Evolutionary conservation across 208 protist species (phyloP).

Genomic region (Leishmania mexicana): DNA sequence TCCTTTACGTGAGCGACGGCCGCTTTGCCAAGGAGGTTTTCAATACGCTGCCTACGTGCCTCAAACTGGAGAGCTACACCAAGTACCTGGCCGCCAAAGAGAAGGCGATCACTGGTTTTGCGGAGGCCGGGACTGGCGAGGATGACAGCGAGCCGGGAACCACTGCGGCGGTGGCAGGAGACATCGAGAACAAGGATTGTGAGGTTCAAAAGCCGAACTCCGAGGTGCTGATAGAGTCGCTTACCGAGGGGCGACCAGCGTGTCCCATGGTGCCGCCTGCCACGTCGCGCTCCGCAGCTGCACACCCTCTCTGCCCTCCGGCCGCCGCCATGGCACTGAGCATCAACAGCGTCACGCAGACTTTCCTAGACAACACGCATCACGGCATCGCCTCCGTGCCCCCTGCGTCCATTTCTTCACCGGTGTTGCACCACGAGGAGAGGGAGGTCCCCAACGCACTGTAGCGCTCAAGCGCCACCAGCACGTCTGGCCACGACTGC

Average conservation of each 20-base stretch:
- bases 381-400: background rate
- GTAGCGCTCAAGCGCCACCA: background rate
- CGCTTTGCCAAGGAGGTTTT: conserved; percentile 90
- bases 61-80: conserved; percentile 85
- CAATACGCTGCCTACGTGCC: conserved; percentile 80
- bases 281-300: background rate
- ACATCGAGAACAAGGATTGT: background rate
- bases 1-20: conserved; percentile 95
- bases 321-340: background rate
- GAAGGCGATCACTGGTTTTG: conserved; percentile 26
- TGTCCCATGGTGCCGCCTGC: background rate
- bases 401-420: background rate
- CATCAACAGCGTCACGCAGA: background rate
- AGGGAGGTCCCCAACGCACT: background rate
- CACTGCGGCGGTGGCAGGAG: background rate
- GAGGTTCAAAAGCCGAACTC: too few species aligned
- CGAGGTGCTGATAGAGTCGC: background rate
- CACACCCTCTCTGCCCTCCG: background rate
- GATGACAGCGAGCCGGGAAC: background rate
- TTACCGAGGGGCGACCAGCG: background rate
- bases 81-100: conserved; percentile 66
- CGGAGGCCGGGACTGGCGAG: background rate
- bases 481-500: background rate
- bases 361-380: background rate
- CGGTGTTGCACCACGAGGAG: conserved; percentile 19